A percentile compares a stretch with the other conserved stretches of the same genome.
phyloP scores from a whole-genome alignment of 768 basidiomycete species.

The Leccinum aurantiacum region DNA sequence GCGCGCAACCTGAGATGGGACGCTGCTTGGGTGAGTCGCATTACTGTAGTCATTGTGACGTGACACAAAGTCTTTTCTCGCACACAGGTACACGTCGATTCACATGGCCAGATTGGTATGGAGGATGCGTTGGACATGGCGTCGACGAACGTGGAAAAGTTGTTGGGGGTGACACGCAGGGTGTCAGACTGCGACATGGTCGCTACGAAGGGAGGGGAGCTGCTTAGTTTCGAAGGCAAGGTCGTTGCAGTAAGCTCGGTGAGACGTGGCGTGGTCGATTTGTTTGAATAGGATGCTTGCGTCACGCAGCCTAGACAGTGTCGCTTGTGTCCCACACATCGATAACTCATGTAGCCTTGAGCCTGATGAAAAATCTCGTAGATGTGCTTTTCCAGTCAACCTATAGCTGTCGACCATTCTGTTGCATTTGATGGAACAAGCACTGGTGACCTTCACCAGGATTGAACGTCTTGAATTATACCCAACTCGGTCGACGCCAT shows the following conservation, averaged over 20 bases:
- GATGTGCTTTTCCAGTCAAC: background rate
- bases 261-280: conserved; percentile 35
- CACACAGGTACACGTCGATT: conserved; percentile 34
- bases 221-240: conserved; percentile 46
- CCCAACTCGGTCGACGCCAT: too few species aligned
- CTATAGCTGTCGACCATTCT: too few species aligned
- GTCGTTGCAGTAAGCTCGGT: conserved; percentile 43
- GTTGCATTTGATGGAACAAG: too few species aligned
- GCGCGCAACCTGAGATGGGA: conserved; percentile 90
- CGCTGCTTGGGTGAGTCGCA: conserved; percentile 86
- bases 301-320: background rate
- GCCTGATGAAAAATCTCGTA: background rate
- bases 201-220: conserved; percentile 38
- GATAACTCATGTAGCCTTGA: too few species aligned
- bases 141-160: conserved; percentile 42
- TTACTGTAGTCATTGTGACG: background rate
- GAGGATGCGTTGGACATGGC: conserved; percentile 41
- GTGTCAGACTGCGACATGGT: conserved; percentile 37
- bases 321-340: background rate
- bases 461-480: too few species aligned
- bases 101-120: conserved; percentile 41
- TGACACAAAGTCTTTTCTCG: background rate
- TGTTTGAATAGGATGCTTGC: conserved; percentile 27
- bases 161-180: conserved; percentile 37
- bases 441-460: too few species aligned